Percentiles rank a stretch among this genome's conserved stretches.
These are phyloP conservation scores for Leccinum olivaceoglutinosum DNA, from an alignment of 1,284 basidiomycete species.

Conservation along the genomic window DNA sequence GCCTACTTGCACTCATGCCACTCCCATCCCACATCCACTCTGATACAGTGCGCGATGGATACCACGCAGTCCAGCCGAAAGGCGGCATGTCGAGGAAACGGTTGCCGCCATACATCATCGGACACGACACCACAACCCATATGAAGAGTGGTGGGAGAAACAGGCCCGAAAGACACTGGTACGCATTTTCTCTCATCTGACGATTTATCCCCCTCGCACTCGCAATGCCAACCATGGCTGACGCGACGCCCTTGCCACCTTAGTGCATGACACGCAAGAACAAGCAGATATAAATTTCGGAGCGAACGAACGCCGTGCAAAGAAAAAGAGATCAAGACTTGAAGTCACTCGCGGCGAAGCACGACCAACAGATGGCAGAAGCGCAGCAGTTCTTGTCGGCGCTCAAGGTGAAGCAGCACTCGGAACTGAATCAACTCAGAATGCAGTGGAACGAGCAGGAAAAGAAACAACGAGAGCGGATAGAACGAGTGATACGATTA, in stretches of 20 bases:
- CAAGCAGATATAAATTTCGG: too few relatives aligned
- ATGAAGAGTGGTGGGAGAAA: too few relatives aligned
- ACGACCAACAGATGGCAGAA: slow-evolving; percentile 45
- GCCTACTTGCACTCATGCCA: not conserved
- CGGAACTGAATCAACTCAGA: slow-evolving; percentile 42
- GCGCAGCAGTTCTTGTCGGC: slow-evolving; percentile 27
- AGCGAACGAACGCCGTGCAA: slow-evolving; percentile 34
- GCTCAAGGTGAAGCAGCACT: slow-evolving; percentile 40
- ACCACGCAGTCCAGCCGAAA: too few relatives aligned
- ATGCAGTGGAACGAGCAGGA: slow-evolving; percentile 47
- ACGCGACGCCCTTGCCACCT: too few relatives aligned
- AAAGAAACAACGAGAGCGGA: slow-evolving; percentile 46
- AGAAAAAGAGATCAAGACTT: slow-evolving; percentile 33
- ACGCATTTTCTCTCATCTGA: too few relatives aligned
- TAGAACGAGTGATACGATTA: slow-evolving; percentile 56
- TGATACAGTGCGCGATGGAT: slow-evolving; percentile 15
- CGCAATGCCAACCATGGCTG: too few relatives aligned
- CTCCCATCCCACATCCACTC: not conserved
- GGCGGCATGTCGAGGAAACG: too few relatives aligned
- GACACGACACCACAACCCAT: too few relatives aligned
- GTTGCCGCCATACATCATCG: too few relatives aligned
- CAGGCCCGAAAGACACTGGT: too few relatives aligned
- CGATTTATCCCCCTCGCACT: too few relatives aligned
- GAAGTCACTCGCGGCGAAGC: slow-evolving; percentile 33
- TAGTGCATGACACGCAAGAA: too few relatives aligned